Conservation (phyloP, 1,284 basidiomycete genomes). For the Rhodotorula sp. region DNA sequence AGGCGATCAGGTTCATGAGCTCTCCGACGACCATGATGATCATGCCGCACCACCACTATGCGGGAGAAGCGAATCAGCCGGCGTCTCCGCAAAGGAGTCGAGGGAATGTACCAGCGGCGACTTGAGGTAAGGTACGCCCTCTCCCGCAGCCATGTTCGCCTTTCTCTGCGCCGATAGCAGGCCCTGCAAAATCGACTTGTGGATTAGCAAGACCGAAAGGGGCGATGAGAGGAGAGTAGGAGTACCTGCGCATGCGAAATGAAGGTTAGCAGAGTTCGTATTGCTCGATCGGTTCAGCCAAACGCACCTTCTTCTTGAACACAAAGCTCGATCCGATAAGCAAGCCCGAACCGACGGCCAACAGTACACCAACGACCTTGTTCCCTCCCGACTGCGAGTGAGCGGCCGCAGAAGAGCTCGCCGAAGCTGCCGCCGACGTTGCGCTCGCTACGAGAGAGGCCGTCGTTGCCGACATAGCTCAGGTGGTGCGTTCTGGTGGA, state of each 20-base stretch:
- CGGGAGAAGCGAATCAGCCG: conserved; percentile 47
- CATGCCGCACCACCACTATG: conserved; percentile 80
- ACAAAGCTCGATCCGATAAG: conserved; percentile 77
- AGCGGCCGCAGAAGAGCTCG: not conserved
- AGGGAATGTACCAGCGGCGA: conserved; percentile 53
- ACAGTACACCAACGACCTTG: conserved; percentile 60
- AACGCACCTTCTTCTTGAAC: conserved; percentile 81
- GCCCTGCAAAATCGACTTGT: conserved; percentile 26
- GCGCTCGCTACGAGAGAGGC: not conserved
- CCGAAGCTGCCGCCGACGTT: conserved; percentile 2
- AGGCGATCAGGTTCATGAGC: conserved; percentile 79
- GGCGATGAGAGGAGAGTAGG: too few species aligned
- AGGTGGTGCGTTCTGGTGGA: not conserved
- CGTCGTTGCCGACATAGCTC: not conserved
- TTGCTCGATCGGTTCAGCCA: too few species aligned
- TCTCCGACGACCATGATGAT: conserved; percentile 53
- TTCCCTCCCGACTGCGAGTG: conserved; percentile 8
- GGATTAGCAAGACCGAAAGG: too few species aligned
- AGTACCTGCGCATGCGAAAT: too few species aligned
- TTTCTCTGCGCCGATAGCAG: conserved; percentile 49
- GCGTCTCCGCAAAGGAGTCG: not conserved
- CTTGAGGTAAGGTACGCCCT: conserved; percentile 93
- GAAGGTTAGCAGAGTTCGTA: too few species aligned
- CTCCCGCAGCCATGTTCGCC: conserved; percentile 66
- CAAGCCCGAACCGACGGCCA: conserved; percentile 78